Percentiles rank a stretch among this genome's conserved stretches.
Evolutionary conservation across 2,329 filamentous ascomycete species (phyloP).

Genomic region (Microcera coccophila): DNA sequence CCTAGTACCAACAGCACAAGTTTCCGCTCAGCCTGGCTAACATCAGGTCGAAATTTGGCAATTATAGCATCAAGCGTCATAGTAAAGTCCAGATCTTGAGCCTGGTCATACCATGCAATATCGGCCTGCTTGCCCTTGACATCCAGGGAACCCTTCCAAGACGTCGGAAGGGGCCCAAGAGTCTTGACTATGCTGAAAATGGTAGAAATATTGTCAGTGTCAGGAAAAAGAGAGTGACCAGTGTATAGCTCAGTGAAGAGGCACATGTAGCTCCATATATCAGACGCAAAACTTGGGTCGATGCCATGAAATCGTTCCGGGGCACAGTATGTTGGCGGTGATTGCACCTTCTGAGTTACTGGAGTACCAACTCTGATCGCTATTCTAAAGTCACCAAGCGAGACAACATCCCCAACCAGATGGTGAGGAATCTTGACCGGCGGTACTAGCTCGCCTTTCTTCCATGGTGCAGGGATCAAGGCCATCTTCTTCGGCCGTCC

Average conservation of each 20-base stretch:
- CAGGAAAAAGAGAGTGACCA: constrained; percentile 3
- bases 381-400: constrained; percentile 11
- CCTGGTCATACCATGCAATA: constrained; percentile 11
- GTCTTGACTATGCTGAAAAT: constrained; percentile 3
- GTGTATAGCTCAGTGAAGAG: constrained; percentile 11
- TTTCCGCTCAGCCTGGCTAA: background rate
- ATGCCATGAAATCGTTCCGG: constrained; percentile 11
- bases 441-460: constrained; percentile 9
- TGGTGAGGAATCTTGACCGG: constrained; percentile 4
- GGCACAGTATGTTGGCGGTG: constrained; percentile 12
- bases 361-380: constrained; percentile 5
- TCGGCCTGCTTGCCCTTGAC: background rate
- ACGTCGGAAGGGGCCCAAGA: constrained; percentile 9
- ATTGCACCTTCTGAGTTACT: constrained; percentile 6
- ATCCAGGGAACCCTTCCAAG: constrained; percentile 9
- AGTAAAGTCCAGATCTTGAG: background rate
- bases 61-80: constrained; percentile 5
- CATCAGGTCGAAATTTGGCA: background rate
- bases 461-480: constrained; percentile 5
- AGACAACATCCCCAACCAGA: constrained; percentile 5
- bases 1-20: constrained; percentile 2
- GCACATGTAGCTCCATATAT: constrained; percentile 16
- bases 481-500: constrained; percentile 9
- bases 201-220: background rate
- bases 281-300: constrained; percentile 9